Evolutionary conservation across 257 asterid genomes (phyloP), one percentile per base, ranked within the genome.

Genomic region (Nyctanthes arbortristis): DNA sequence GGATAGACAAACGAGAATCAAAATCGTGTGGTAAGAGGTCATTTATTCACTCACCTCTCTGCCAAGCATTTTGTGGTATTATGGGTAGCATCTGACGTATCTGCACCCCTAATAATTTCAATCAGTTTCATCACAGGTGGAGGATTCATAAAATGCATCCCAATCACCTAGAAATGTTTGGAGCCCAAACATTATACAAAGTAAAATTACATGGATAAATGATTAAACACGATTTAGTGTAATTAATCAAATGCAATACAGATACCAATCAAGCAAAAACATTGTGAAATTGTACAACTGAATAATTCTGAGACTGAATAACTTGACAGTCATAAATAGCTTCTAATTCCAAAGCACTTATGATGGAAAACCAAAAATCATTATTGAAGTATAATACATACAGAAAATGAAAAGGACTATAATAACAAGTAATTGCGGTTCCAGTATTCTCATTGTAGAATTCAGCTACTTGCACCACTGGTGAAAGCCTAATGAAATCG

Each of bases 111-210:
- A 49, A 93, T 84, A 70, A 93, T 93, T 86, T 93, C 98, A 69
- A 93, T 94, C 60, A 93, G 89, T 74, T 88, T 88, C 98, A 93
- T 93, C 13, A 90, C 47, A 1, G 98, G 96, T 8, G 97, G 96
- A 77, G 98, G 98, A 72, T 93, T 93, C 98, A 93, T 93, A 57
- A 93, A 93, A 80, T 93, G 98, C 98, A 93, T 88, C 63, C 98
- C 98, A 3, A 93, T 93, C 47, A 93, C 97, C 98, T 93, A 85
- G 68, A 71, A 18, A 72, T 24, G 35, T 29, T n/a, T 32, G 13
- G 37, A 63, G 59, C 36, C 4, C 16, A 13, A 12, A 60, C 4
- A 60, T 16, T 36, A 20, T 36, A 58, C 10, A 47, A n/a, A 56
- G 9, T 47, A 34, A 59, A n/a, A n/a, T n/a, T n/a, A n/a, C n/a